Evolutionary conservation across 345 rosid species (phyloP), one percentile per base, ranked within the genome.

Genomic region (Sonneratia caseolaris): DNA sequence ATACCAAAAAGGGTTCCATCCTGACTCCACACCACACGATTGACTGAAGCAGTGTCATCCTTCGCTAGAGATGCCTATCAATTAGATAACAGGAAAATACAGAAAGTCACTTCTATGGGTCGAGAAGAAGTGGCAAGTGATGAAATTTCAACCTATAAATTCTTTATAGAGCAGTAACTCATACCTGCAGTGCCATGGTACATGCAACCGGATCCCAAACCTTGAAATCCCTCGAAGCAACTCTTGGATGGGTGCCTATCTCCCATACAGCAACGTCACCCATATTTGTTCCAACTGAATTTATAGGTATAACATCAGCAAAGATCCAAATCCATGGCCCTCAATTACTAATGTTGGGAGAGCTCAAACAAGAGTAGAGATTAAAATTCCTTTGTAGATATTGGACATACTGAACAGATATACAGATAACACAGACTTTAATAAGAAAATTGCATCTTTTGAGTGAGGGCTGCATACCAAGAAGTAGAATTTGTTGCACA

Each of bases 11-110:
- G 81, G 69, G 76, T 69, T 84, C 98, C 98, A 82, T 92, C 91
- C 18, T 94, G 87, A 76, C 96, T 90, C 98, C 98, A 92, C 70
- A 80, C 82, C 69, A 88, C 98, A 74, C 96, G 89, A 78, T 92
- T 90, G 68, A 90, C 90, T 0, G 92, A 83, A 69, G 82, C 87
- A 65, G 88, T 67, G 72, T 76, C 77, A 77, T 87, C 98, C 76
- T 55, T 86, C 47, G 84, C 71, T 73, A 88, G 68, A 37, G 91
- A 85, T 70, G 87, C 83, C 96, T 90, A 59, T 3, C 37, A 77
- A 65, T 40, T 43, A 24, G 22, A 16, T 53, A 53, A 4, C 59
- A 53, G 24, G 22, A 53, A 53, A 53, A n/a, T 51, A 74, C 59
- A 66, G 68, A 32, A 66, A 76, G 40, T 70, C 72, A 70, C 10